Evolutionary conservation across 345 rosid genomes (phyloP), one percentile per base, ranked within the genome.

Genomic region (Laguncularia racemosa): DNA sequence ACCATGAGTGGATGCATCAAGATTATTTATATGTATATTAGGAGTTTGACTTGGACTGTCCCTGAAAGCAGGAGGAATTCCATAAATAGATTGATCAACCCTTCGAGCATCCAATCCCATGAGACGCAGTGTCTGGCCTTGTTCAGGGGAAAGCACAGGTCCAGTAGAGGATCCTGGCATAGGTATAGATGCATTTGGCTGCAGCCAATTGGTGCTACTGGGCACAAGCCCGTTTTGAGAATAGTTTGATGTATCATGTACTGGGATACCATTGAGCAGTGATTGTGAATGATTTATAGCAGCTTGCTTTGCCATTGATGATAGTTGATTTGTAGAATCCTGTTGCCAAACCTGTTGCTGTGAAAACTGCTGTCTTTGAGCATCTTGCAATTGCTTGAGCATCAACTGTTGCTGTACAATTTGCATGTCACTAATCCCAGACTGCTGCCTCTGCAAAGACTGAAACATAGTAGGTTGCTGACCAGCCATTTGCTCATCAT

Each of bases 331-430:
- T 46, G 66, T 16, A 20, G 86, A 73, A 70, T 59, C 76, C 55
- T 68, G 64, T 61, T 80, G 87, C 68, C 83, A 78, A 56, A 70
- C 65, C 56, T 84, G 87, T 50, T 72, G 81, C 62, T 72, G 78
- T 73, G 67, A 85, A 62, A 80, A 69, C 16, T 80, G 82, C 74
- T 82, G 95, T 65, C 89, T 78, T 67, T 89, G 97, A 57, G 77
- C 66, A 46, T 87, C 95, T 56, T 86, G 95, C 72, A 86, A 72
- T 74, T 89, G 89, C 76, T 77, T 89, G 43, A 67, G 60, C 78
- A 89, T 79, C 54, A 76, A 60, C 57, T 87, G 85, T 60, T 93
- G 90, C 68, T 89, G 96, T 45, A 86, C 46, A 20, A 93, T 73
- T 70, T 84, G 95, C 86, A 85, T 70, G 52, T 87, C 99, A 70